phyloP scores from a whole-genome alignment of 2,329 filamentous ascomycete genomes.

The Claviceps sp. region DNA sequence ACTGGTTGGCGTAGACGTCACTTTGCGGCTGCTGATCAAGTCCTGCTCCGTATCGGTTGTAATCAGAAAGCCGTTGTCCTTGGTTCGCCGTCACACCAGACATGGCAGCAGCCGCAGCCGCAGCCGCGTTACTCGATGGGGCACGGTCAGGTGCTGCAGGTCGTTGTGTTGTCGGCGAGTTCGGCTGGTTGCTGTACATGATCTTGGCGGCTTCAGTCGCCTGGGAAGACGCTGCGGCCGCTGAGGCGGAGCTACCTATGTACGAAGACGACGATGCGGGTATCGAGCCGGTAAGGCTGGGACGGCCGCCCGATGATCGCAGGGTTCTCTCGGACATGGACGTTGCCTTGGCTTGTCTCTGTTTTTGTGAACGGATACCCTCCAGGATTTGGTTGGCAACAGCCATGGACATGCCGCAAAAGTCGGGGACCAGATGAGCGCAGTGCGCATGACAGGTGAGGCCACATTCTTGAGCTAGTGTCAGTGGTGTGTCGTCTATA shows the following conservation, averaged over 20 bases:
- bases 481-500: slow-evolving; percentile 1
- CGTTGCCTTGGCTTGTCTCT: slow-evolving; percentile 42
- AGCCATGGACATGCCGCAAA: slow-evolving; percentile 98
- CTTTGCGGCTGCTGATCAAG: slow-evolving; percentile 21
- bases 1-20: slow-evolving; percentile 23
- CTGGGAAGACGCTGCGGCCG: slow-evolving; percentile 19
- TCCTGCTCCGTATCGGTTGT: slow-evolving; percentile 21
- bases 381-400: slow-evolving; percentile 87
- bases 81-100: slow-evolving; percentile 26
- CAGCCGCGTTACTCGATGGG: slow-evolving; percentile 40
- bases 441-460: slow-evolving; percentile 86
- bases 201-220: slow-evolving; percentile 51
- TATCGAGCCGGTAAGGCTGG: slow-evolving; percentile 26
- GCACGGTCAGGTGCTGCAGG: slow-evolving; percentile 38
- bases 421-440: slow-evolving; percentile 91
- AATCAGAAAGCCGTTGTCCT: slow-evolving; percentile 22
- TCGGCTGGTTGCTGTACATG: slow-evolving; percentile 43
- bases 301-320: slow-evolving; percentile 36
- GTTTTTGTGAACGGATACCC: slow-evolving; percentile 70
- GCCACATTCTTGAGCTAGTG: slow-evolving; percentile 55
- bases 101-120: slow-evolving; percentile 48
- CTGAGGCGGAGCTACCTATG: slow-evolving; percentile 15
- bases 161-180: slow-evolving; percentile 37
- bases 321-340: slow-evolving; percentile 55
- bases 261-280: slow-evolving; percentile 22